A percentile compares a stretch with the other conserved stretches of the same genome.
These are phyloP conservation scores for Phytophthora pinifolia DNA, from an alignment of 352 stramenopile species.

Conservation along the genomic window DNA sequence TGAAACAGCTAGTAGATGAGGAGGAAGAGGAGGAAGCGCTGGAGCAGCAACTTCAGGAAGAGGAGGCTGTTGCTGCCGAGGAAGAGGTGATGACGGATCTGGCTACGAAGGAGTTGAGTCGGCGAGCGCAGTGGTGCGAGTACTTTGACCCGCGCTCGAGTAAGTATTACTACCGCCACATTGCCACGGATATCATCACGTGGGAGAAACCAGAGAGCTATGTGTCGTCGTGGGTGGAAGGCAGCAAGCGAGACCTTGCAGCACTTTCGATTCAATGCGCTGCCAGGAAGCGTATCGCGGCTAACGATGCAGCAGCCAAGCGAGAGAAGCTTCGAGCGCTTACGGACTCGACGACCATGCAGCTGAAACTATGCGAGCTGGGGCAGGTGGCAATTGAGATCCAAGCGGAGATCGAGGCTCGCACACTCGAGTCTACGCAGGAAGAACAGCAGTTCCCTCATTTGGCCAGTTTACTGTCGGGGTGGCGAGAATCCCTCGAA, in stretches of 20 bases:
- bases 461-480: constrained; percentile 28
- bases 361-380: constrained; percentile 41
- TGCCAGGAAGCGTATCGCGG: constrained; percentile 38
- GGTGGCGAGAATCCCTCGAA: constrained; percentile 31
- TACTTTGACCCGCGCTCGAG: constrained; percentile 48
- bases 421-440: constrained; percentile 21
- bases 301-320: constrained; percentile 30
- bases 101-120: not conserved
- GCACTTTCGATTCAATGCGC: constrained; percentile 62
- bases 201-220: constrained; percentile 35
- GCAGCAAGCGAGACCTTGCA: constrained; percentile 32
- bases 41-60: constrained; percentile 14
- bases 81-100: constrained; percentile 2
- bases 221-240: constrained; percentile 15
- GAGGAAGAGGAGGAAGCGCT: constrained; percentile 28
- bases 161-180: constrained; percentile 37
- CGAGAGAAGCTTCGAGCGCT: constrained; percentile 32
- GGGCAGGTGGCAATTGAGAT: constrained; percentile 48
- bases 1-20: constrained; percentile 32
- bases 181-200: constrained; percentile 28
- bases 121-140: constrained; percentile 31
- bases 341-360: constrained; percentile 32
- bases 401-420: constrained; percentile 35
- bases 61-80: constrained; percentile 9
- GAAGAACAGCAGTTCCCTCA: constrained; percentile 42